These are phyloP conservation scores for Yamagishiella unicocca DNA, from an alignment of 139 green algal genomes.

Conservation along the genomic window DNA sequence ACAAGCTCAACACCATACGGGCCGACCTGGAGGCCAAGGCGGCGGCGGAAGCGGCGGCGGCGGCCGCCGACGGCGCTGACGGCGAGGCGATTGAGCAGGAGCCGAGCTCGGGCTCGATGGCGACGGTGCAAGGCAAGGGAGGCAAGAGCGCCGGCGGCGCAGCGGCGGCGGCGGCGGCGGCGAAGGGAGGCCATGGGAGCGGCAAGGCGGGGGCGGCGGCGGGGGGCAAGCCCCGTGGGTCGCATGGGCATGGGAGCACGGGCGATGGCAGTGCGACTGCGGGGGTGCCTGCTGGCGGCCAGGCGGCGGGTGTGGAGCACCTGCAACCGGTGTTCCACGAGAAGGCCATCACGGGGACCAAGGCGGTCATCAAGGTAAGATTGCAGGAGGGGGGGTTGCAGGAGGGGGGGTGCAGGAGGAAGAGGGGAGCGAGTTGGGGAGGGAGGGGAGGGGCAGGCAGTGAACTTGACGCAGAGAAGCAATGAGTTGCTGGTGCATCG, in stretches of 20 bases:
- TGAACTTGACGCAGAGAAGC: too few relatives aligned
- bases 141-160: too few relatives aligned
- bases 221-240: too few relatives aligned
- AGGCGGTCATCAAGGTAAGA: conserved; percentile 36
- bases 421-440: too few relatives aligned
- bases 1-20: neutral
- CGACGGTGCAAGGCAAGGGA: neutral
- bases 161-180: neutral
- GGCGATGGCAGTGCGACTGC: neutral
- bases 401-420: neutral
- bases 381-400: neutral
- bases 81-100: too few relatives aligned
- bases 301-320: neutral
- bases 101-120: neutral
- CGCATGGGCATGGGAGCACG: neutral
- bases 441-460: too few relatives aligned
- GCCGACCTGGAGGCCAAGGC: conserved; percentile 41
- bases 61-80: neutral
- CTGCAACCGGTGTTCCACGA: conserved; percentile 36
- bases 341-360: conserved; percentile 5
- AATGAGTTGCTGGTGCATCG: too few relatives aligned
- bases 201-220: neutral
- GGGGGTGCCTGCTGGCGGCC: neutral
- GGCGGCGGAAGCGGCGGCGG: conserved; percentile 19
- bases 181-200: neutral